A percentile compares a stretch with the other conserved stretches of the same genome.
Conservation (phyloP, 495 filamentous ascomycete species). For the Hypoxylon lienhwacheense region DNA sequence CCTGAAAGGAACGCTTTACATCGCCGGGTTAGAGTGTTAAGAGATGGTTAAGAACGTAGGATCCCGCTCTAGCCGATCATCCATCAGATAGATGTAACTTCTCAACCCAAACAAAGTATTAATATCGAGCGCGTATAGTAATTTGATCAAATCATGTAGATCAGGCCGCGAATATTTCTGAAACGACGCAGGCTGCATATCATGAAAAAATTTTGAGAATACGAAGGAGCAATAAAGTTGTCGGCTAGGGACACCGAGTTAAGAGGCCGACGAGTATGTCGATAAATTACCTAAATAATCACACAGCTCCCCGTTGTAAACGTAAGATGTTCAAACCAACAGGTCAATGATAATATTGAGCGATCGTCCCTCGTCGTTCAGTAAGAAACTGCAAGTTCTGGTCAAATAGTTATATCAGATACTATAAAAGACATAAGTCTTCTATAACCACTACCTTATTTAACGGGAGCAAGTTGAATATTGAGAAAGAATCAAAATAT, state of each 20-base stretch:
- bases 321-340: too few relatives aligned
- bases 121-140: neutral
- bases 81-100: conserved; percentile 15
- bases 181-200: neutral
- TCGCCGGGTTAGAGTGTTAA: neutral
- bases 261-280: neutral
- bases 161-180: neutral
- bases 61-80: conserved; percentile 14
- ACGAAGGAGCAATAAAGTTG: neutral
- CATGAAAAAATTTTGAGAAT: neutral
- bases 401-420: too few relatives aligned
- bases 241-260: neutral
- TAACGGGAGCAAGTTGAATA: too few relatives aligned
- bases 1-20: conserved; percentile 7
- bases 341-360: too few relatives aligned
- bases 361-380: too few relatives aligned
- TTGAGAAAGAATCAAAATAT: too few relatives aligned
- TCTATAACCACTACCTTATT: too few relatives aligned
- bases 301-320: too few relatives aligned
- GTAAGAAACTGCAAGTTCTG: too few relatives aligned
- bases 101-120: neutral
- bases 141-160: conserved; percentile 8
- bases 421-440: too few relatives aligned
- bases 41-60: neutral
- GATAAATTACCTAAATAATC: too few relatives aligned